Conservation (phyloP, 2,329 filamentous ascomycete genomes). For the Kalaharituber pfeilii region DNA sequence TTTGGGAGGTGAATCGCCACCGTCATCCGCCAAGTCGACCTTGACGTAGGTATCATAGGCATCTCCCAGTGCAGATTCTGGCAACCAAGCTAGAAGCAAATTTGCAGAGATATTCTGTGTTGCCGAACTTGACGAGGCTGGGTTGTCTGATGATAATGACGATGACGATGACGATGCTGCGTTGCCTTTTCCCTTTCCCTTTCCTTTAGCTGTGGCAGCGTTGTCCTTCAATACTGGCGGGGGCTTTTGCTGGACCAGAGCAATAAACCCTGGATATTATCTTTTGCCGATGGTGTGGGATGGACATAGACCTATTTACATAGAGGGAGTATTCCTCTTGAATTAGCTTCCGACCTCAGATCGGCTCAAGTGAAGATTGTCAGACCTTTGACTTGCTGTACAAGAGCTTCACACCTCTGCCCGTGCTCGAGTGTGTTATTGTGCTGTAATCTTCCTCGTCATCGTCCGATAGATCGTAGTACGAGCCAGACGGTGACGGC, state of each 20-base stretch:
- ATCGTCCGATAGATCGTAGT: slow-evolving; percentile 92
- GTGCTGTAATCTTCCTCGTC: slow-evolving; percentile 92
- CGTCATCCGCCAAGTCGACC: slow-evolving; percentile 61
- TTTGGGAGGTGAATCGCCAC: slow-evolving; percentile 57
- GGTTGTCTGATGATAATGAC: slow-evolving; percentile 28
- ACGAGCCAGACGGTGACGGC: slow-evolving; percentile 64
- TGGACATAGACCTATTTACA: slow-evolving; percentile 82
- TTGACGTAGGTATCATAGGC: slow-evolving; percentile 83
- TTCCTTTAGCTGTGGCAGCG: background rate
- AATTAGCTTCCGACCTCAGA: background rate
- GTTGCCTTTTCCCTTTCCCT: background rate
- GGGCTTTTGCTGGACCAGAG: slow-evolving; percentile 75
- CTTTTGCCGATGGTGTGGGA: slow-evolving; percentile 77
- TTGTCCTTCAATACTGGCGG: slow-evolving; percentile 23
- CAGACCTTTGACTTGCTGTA: slow-evolving; percentile 90
- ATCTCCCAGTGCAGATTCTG: slow-evolving; percentile 73
- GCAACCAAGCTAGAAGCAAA: slow-evolving; percentile 80
- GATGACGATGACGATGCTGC: slow-evolving; percentile 18
- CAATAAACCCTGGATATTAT: slow-evolving; percentile 93
- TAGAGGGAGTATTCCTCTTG: too few relatives aligned
- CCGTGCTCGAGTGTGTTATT: slow-evolving; percentile 60
- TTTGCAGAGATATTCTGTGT: slow-evolving; percentile 29
- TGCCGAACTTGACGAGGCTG: slow-evolving; percentile 26
- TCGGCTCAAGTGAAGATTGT: slow-evolving; percentile 6
- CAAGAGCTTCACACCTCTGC: slow-evolving; percentile 76